phyloP scores from a whole-genome alignment of 495 filamentous ascomycete species.

The Astrocystis sublimbata region DNA sequence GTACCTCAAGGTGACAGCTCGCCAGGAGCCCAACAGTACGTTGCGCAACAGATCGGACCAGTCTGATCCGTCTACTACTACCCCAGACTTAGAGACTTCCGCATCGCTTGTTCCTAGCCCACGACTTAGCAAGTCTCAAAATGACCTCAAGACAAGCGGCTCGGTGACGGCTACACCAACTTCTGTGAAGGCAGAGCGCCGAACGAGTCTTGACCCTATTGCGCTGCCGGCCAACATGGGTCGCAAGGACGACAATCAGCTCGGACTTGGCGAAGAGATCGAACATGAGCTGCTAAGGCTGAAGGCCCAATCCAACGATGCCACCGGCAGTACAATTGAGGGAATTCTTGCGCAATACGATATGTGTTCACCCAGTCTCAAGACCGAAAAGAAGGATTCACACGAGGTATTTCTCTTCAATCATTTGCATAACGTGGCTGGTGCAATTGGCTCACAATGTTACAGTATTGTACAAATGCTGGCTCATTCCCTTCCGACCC shows the following conservation, averaged over 20 bases:
- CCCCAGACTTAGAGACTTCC: not conserved
- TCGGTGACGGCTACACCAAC: slow-evolving; percentile 16
- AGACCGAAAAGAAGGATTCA: not conserved
- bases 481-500: not conserved
- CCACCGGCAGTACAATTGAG: slow-evolving; percentile 32
- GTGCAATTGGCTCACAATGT: not conserved
- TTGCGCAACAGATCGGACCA: not conserved
- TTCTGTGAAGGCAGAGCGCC: no score
- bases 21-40: not conserved
- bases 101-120: not conserved
- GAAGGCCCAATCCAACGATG: slow-evolving; percentile 12
- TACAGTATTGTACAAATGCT: slow-evolving; percentile 1
- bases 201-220: no score
- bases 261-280: slow-evolving; percentile 1
- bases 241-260: not conserved
- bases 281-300: slow-evolving; percentile 7
- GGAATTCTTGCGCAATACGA: slow-evolving; percentile 35
- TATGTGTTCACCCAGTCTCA: not conserved
- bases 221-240: not conserved
- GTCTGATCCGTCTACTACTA: not conserved
- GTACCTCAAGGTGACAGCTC: slow-evolving; percentile 20
- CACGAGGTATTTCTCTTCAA: not conserved
- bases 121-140: slow-evolving; percentile 18
- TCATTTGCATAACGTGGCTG: no score
- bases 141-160: slow-evolving; percentile 26